These are phyloP conservation scores for Spinacia oleracea DNA, from an alignment of 179 eudicot species.

Conservation along the genomic window DNA sequence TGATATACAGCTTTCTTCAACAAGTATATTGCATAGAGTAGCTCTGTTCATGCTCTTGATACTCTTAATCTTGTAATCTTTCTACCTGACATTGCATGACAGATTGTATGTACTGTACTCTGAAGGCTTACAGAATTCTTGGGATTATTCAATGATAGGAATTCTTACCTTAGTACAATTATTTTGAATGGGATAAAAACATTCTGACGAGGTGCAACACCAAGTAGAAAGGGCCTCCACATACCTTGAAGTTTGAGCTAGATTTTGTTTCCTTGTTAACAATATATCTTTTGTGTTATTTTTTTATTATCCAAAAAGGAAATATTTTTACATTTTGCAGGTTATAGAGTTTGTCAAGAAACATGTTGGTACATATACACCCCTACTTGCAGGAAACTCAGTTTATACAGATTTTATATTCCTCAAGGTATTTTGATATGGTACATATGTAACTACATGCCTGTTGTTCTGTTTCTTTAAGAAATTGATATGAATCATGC, in stretches of 20 bases:
- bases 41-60: neutral
- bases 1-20: no score
- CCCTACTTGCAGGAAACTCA: slow-evolving; percentile 84
- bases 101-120: neutral
- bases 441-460: neutral
- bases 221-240: neutral
- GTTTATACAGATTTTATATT: slow-evolving; percentile 66
- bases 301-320: neutral
- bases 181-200: neutral
- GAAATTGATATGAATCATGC: neutral
- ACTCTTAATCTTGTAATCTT: neutral
- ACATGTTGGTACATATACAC: slow-evolving; percentile 51
- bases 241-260: neutral
- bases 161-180: neutral
- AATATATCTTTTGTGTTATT: neutral
- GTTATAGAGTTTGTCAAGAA: slow-evolving; percentile 71
- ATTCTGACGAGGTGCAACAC: neutral
- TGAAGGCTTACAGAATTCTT: neutral
- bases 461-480: neutral
- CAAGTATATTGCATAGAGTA: no score
- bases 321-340: slow-evolving; percentile 36
- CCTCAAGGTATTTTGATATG: slow-evolving; percentile 52
- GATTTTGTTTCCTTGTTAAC: neutral
- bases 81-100: neutral
- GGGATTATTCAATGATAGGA: neutral